phyloP scores from a whole-genome alignment of 2,329 filamentous ascomycete species.

The Neofusicoccum cordaticola region DNA sequence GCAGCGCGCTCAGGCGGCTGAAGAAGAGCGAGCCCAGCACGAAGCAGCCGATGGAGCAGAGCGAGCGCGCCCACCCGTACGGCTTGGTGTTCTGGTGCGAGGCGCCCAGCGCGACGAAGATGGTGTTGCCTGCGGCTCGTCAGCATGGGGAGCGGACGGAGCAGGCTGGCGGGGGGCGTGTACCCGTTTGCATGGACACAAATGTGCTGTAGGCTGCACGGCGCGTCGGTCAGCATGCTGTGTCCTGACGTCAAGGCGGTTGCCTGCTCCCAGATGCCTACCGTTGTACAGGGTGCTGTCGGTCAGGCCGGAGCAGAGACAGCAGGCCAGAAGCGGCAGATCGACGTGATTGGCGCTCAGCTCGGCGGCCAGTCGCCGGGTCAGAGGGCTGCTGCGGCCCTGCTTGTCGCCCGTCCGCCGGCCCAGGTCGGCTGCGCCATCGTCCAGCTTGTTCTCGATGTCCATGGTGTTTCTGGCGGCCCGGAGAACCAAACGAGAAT shows the following conservation, averaged over 20 bases:
- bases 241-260: neutral
- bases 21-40: constrained; percentile 71
- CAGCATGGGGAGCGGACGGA: no score
- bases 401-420: neutral
- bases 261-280: neutral
- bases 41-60: constrained; percentile 68
- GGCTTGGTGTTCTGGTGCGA: constrained; percentile 52
- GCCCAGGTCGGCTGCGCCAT: neutral
- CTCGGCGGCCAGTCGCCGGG: constrained; percentile 33
- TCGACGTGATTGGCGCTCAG: constrained; percentile 65
- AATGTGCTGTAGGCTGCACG: constrained; percentile 64
- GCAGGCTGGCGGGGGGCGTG: constrained; percentile 1
- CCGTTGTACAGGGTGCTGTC: constrained; percentile 74
- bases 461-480: neutral
- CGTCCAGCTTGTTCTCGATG: constrained; percentile 1
- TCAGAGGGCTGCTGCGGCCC: neutral
- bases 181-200: constrained; percentile 79
- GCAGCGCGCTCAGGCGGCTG: constrained; percentile 62
- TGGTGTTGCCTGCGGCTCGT: constrained; percentile 59
- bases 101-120: constrained; percentile 75
- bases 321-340: constrained; percentile 67
- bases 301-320: constrained; percentile 72
- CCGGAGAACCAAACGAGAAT: neutral
- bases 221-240: neutral
- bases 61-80: constrained; percentile 68